Conservation (phyloP, 2,329 filamentous ascomycete genomes). For the Diaporthe helianthi region DNA sequence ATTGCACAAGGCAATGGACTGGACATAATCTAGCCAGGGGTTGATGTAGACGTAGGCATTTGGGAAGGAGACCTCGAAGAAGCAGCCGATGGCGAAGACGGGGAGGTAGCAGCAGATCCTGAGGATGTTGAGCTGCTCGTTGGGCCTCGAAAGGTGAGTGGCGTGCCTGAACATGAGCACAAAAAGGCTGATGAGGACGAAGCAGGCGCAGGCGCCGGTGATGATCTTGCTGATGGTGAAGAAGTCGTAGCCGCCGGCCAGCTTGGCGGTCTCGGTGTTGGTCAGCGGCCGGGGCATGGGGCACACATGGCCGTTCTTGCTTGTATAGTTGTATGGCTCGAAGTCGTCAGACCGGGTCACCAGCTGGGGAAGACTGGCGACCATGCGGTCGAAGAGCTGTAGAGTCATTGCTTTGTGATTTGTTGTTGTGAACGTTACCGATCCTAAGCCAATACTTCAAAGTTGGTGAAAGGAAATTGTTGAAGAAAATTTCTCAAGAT, state of each 20-base stretch:
- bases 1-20: slow-evolving; percentile 49
- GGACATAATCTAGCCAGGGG: slow-evolving; percentile 48
- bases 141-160: slow-evolving; percentile 48
- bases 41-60: slow-evolving; percentile 48
- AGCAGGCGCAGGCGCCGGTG: slow-evolving; percentile 32
- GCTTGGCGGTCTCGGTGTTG: slow-evolving; percentile 27
- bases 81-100: slow-evolving; percentile 48
- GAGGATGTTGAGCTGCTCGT: slow-evolving; percentile 52
- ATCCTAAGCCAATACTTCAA: too few species aligned
- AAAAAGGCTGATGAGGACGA: slow-evolving; percentile 31
- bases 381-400: slow-evolving; percentile 23
- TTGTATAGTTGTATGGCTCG: slow-evolving; percentile 32
- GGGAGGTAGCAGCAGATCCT: slow-evolving; percentile 51
- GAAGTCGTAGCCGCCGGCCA: slow-evolving; percentile 33
- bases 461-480: too few species aligned
- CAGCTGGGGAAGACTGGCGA: slow-evolving; percentile 17
- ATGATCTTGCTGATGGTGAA: slow-evolving; percentile 33
- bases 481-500: too few species aligned
- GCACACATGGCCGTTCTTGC: slow-evolving; percentile 30
- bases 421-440: not conserved
- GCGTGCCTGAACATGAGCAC: slow-evolving; percentile 30
- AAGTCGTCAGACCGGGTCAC: not conserved
- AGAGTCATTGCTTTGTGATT: slow-evolving; percentile 13
- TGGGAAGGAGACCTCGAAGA: slow-evolving; percentile 48
- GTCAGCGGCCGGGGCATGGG: slow-evolving; percentile 31